Evolutionary conservation across 2,329 filamentous ascomycete genomes (phyloP).

Genomic region (Aspergillus sp.): DNA sequence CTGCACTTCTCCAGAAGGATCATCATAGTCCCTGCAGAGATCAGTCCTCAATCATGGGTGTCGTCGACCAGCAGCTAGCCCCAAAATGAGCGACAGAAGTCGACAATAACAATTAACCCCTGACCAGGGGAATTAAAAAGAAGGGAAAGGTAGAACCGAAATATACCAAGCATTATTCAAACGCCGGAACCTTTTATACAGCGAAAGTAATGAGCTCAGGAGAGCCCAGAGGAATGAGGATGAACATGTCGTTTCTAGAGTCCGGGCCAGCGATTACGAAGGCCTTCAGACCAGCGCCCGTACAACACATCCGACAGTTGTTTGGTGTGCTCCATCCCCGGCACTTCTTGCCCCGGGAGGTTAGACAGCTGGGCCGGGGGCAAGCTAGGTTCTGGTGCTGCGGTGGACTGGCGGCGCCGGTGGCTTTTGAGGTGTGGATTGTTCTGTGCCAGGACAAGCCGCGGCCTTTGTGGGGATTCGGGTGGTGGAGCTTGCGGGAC

Average conservation of each 20-base stretch:
- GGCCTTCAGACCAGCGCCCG: slow-evolving; percentile 79
- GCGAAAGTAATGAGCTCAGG: slow-evolving; percentile 12
- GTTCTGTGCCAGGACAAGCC: slow-evolving; percentile 71
- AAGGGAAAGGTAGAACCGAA: slow-evolving; percentile 5
- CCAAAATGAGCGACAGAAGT: not conserved
- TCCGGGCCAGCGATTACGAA: slow-evolving; percentile 64
- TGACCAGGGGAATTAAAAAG: slow-evolving; percentile 2
- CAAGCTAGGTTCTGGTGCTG: slow-evolving; percentile 28
- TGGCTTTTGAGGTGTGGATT: slow-evolving; percentile 84
- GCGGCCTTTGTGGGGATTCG: slow-evolving; percentile 48
- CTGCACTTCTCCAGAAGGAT: no score
- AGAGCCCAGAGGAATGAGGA: slow-evolving; percentile 1
- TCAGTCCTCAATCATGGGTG: slow-evolving; percentile 1
- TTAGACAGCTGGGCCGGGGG: slow-evolving; percentile 36
- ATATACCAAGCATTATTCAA: slow-evolving; percentile 14
- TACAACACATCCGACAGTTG: slow-evolving; percentile 88
- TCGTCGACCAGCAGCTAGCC: slow-evolving; percentile 9
- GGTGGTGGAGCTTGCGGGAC: slow-evolving; percentile 32
- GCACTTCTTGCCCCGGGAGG: slow-evolving; percentile 54
- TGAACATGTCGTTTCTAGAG: slow-evolving; percentile 7
- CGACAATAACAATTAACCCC: not conserved
- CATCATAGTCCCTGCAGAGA: no score
- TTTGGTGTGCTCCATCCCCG: slow-evolving; percentile 88
- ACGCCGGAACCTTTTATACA: slow-evolving; percentile 27
- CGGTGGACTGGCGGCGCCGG: slow-evolving; percentile 56